Base-by-base conservation (phyloP, 768 basidiomycete genomes). In the Asterophora lycoperdoides region DNA sequence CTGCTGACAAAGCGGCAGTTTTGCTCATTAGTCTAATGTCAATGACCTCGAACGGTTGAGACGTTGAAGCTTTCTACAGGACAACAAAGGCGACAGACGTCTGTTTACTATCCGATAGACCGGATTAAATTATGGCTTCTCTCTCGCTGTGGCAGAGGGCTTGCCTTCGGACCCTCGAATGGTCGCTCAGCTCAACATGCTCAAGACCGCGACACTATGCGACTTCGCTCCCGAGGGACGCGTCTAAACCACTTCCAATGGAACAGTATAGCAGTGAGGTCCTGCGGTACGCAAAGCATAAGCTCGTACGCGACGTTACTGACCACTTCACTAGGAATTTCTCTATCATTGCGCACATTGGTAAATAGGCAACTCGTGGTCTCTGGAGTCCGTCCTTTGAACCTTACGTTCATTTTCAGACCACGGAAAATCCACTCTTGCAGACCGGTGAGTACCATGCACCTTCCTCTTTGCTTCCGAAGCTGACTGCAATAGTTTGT, bases 271-370 rank as follows among this genome's bases (percentile, higher is more conserved):
- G 82, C 0, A 80, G 80, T 58, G 80, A 90, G 37, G 60, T 75
- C 15, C 84, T 90, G 53, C 77, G 89, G 89, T 88, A 49, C 26
- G 54, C 40, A 42, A 17, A 19, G 10, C 9, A 15, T 6, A 3
- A n/a, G 7, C 20, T 10, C 2, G 19, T 13, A 15, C 11, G 15
- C 33, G 28, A 18, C 23, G 1, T 29, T 33, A 33, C 42, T 55
- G 47, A 54, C 29, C 42, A 42, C 28, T 49, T 29, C 36, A n/a
- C 9, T 46, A 89, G 87, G 45, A 97, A 97, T 65, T 93, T 97
- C 65, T 94, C 93, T 8, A 93, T 97, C 56, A 95, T 97, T 62
- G 93, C 93, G 1, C 94, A 97, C 65, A 96, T 96, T 57, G 93
- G 92, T 84, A 60, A 46, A 64, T 52, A 23, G 23, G 23, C 23